Conservation (phyloP, 1,139 yeast species). For the Saccharomycopsis hybrid region DNA sequence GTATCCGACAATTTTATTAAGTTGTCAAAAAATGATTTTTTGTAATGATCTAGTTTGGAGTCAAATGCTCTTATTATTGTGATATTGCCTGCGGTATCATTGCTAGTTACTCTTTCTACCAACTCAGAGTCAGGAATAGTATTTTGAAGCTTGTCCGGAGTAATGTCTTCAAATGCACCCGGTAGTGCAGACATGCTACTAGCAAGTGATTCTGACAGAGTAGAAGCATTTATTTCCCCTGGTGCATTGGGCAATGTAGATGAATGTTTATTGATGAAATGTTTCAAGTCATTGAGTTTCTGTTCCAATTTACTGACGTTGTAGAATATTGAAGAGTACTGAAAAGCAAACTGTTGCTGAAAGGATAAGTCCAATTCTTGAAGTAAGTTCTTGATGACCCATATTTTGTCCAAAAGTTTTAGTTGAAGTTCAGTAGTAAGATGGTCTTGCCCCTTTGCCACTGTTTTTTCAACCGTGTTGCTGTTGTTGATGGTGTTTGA, state of each 20-base stretch:
- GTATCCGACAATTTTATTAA: conserved; percentile 3
- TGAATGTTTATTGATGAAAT: conserved; percentile 2
- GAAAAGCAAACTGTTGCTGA: conserved; percentile 8
- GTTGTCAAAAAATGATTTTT: background rate
- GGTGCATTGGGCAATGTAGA: no score
- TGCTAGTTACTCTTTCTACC: background rate
- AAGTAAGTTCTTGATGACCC: conserved; percentile 17
- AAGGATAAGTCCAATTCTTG: conserved; percentile 13
- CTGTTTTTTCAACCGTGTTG: no score
- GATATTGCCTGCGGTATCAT: conserved; percentile 1
- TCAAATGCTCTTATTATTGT: conserved; percentile 3
- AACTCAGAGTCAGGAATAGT: background rate
- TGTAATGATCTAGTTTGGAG: background rate
- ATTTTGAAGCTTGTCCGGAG: conserved; percentile 8
- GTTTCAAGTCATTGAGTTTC: conserved; percentile 10
- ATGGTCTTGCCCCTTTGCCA: no score
- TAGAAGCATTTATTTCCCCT: background rate
- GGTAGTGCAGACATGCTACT: conserved; percentile 1
- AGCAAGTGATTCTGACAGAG: background rate
- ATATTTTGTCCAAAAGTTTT: conserved; percentile 14
- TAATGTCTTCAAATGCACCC: conserved; percentile 5
- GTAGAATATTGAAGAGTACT: conserved; percentile 11
- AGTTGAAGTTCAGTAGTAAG: background rate
- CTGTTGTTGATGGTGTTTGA: no score
- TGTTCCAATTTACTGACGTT: conserved; percentile 13